Conservation (phyloP, 2,329 filamentous ascomycete genomes). For the Talaromyces sp. region DNA sequence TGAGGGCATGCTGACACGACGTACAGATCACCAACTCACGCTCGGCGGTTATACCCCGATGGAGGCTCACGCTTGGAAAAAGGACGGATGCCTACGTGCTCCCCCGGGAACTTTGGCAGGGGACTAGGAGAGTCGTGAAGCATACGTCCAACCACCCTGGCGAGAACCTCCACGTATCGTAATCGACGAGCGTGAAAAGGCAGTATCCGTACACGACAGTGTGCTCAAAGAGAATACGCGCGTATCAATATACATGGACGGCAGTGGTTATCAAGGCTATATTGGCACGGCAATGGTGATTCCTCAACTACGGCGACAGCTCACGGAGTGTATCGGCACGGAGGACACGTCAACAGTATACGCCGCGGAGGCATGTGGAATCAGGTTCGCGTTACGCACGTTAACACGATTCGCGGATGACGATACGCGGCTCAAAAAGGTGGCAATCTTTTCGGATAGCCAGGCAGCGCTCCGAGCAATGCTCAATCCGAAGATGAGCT, state of each 20-base stretch:
- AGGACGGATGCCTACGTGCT: not conserved
- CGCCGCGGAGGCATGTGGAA: too few species aligned
- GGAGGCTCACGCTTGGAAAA: not conserved
- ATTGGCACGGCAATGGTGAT: not conserved
- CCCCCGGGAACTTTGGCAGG: not conserved
- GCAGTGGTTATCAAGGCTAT: not conserved
- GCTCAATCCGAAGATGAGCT: not conserved
- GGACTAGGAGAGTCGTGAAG: slow-evolving; percentile 10
- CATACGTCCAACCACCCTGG: slow-evolving; percentile 17
- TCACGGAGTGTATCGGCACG: too few species aligned
- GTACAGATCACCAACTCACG: not conserved
- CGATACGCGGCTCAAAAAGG: not conserved
- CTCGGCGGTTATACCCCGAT: slow-evolving; percentile 7
- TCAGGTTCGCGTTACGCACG: too few species aligned
- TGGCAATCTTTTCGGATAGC: not conserved
- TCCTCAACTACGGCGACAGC: too few species aligned
- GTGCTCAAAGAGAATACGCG: not conserved
- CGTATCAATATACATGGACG: not conserved
- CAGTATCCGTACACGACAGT: not conserved
- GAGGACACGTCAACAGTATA: too few species aligned
- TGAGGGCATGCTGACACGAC: not conserved
- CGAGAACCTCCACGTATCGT: slow-evolving; percentile 13
- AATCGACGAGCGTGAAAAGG: not conserved
- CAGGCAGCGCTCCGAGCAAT: not conserved
- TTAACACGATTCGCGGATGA: not conserved